These are phyloP conservation scores for Polyrhizophydium stewartii DNA, from an alignment of 371 early-diverging fungal genomes.

Conservation along the genomic window DNA sequence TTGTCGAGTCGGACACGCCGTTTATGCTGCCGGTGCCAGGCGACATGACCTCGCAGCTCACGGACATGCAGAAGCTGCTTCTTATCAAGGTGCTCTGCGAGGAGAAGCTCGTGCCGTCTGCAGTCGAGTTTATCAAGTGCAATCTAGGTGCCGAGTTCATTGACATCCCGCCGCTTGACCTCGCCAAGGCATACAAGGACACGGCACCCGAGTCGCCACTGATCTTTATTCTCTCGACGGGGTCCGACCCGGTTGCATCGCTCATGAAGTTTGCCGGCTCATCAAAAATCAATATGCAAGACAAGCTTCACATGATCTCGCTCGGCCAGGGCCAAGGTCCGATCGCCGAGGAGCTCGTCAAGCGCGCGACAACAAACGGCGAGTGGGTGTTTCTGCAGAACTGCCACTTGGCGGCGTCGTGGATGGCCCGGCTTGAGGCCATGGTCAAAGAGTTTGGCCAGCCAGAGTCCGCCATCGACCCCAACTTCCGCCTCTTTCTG, in stretches of 20 bases:
- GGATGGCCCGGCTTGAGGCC: slow-evolving; percentile 46
- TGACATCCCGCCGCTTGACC: slow-evolving; percentile 52
- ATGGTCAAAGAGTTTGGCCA: slow-evolving; percentile 44
- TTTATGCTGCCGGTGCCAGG: slow-evolving; percentile 37
- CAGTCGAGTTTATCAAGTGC: slow-evolving; percentile 41
- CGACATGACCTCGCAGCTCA: slow-evolving; percentile 20
- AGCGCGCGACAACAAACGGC: slow-evolving; percentile 30
- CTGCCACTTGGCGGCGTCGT: slow-evolving; percentile 55
- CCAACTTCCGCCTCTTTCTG: slow-evolving; percentile 45
- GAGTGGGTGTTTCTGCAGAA: slow-evolving; percentile 60
- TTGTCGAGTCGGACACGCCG: slow-evolving; percentile 45
- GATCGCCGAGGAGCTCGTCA: slow-evolving; percentile 51
- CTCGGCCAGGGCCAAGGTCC: slow-evolving; percentile 59
- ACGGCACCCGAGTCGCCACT: slow-evolving; percentile 38
- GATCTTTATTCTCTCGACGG: slow-evolving; percentile 53
- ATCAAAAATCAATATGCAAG: slow-evolving; percentile 46
- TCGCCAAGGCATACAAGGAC: slow-evolving; percentile 47
- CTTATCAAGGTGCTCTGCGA: slow-evolving; percentile 52
- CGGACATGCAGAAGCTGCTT: slow-evolving; percentile 44
- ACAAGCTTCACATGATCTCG: slow-evolving; percentile 51
- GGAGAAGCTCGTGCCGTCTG: slow-evolving; percentile 45
- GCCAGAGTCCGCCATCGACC: slow-evolving; percentile 35
- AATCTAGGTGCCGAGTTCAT: slow-evolving; percentile 47
- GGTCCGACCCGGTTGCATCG: slow-evolving; percentile 47
- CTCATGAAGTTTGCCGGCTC: slow-evolving; percentile 48